phyloP scores from a whole-genome alignment of 2,329 filamentous ascomycete genomes.

The Fragosphaeria purpurea region DNA sequence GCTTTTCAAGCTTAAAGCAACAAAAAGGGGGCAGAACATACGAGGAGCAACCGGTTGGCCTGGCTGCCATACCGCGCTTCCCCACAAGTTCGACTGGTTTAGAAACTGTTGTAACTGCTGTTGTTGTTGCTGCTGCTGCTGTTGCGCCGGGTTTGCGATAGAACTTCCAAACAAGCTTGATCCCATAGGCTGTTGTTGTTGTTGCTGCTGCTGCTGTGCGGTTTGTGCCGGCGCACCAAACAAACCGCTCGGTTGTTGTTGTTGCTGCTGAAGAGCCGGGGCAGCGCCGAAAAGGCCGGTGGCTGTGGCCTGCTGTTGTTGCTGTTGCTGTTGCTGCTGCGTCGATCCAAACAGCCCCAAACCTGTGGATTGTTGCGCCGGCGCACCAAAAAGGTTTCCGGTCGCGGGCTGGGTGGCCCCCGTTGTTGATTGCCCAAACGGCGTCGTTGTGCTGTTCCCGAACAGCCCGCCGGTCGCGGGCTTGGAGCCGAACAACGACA shows the following conservation, averaged over 20 bases:
- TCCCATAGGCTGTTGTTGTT: slow-evolving; percentile 17
- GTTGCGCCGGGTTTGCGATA: neutral
- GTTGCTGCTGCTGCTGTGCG: slow-evolving; percentile 26
- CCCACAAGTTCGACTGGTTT: slow-evolving; percentile 25
- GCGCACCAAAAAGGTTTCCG: slow-evolving; percentile 22
- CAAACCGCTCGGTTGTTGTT: slow-evolving; percentile 4
- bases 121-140: slow-evolving; percentile 23
- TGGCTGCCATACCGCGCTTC: slow-evolving; percentile 43
- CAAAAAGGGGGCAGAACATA: slow-evolving; percentile 17
- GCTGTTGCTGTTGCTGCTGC: slow-evolving; percentile 1
- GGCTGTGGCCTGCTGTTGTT: neutral
- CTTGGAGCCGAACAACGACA: slow-evolving; percentile 15
- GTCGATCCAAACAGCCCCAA: too few species aligned
- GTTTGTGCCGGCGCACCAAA: slow-evolving; percentile 8
- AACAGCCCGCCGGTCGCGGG: slow-evolving; percentile 8
- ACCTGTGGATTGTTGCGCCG: too few species aligned
- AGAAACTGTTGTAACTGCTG: slow-evolving; percentile 29
- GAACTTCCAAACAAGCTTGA: slow-evolving; percentile 4
- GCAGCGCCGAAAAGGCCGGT: slow-evolving; percentile 7
- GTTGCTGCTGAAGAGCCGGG: slow-evolving; percentile 4
- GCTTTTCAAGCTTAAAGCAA: slow-evolving; percentile 11
- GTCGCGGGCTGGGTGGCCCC: slow-evolving; percentile 19
- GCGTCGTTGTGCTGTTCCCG: slow-evolving; percentile 4
- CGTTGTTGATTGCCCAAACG: slow-evolving; percentile 11
- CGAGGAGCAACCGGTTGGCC: slow-evolving; percentile 36